These are phyloP conservation scores for Kwoniella sp. DNA, from an alignment of 768 basidiomycete genomes.

Conservation along the genomic window DNA sequence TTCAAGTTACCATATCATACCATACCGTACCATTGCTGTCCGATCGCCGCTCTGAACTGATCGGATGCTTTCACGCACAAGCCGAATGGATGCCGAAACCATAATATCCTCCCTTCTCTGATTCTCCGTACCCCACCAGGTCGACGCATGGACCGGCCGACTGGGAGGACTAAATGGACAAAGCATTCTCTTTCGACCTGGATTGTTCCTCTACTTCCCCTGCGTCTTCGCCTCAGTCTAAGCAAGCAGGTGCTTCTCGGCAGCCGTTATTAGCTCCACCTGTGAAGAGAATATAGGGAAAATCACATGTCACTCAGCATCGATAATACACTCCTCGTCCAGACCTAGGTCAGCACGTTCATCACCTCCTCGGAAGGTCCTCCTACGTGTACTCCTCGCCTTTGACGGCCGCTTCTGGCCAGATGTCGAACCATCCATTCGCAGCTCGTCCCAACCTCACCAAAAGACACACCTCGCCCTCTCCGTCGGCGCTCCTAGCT, in stretches of 20 bases:
- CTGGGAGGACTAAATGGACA: background rate
- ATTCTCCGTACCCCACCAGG: background rate
- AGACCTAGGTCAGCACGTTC: no score
- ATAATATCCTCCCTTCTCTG: background rate
- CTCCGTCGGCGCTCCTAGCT: conserved; percentile 4
- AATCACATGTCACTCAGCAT: background rate
- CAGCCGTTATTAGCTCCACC: background rate
- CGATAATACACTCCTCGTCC: no score
- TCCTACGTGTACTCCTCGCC: background rate
- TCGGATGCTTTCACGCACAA: background rate
- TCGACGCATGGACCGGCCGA: background rate
- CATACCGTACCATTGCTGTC: background rate
- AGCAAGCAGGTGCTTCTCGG: no score
- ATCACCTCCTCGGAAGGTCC: no score
- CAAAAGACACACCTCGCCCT: conserved; percentile 13
- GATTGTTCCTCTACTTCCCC: background rate
- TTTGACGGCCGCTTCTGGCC: background rate
- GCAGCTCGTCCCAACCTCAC: conserved; percentile 13
- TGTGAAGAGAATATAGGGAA: background rate
- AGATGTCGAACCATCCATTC: conserved; percentile 7
- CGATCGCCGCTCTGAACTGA: background rate
- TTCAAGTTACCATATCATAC: background rate
- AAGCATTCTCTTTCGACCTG: background rate
- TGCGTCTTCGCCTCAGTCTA: no score
- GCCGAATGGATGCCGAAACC: background rate